phyloP scores from a whole-genome alignment of 1,139 yeast species.

The Scheffersomyces illinoinensis region DNA sequence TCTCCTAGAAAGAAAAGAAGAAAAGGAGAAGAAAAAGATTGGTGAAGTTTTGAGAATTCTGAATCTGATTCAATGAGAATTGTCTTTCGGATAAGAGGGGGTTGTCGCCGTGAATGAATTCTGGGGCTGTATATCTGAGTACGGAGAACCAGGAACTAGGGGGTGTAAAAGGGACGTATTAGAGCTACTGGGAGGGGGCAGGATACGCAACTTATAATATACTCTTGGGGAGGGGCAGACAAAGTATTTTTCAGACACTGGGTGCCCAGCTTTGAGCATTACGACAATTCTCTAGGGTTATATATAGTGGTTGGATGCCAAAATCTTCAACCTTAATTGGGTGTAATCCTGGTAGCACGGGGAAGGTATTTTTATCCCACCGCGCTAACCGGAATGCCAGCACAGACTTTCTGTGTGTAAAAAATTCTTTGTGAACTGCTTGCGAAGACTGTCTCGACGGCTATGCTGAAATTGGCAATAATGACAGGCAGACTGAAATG shows the following conservation, averaged over 20 bases:
- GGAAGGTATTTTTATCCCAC: not conserved
- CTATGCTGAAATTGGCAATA: not conserved
- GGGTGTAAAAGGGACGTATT: not conserved
- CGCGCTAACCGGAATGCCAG: not conserved
- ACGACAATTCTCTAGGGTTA: not conserved
- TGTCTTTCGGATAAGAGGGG: not conserved
- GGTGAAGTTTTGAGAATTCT: not conserved
- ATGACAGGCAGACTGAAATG: not conserved
- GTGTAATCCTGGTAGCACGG: not conserved
- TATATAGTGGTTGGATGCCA: not conserved
- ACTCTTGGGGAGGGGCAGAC: not conserved
- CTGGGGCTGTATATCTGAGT: not conserved
- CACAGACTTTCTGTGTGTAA: not conserved
- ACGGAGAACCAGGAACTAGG: not conserved
- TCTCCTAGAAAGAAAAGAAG: not conserved
- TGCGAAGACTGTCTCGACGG: not conserved
- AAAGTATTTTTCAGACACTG: not conserved
- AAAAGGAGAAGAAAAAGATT: not conserved
- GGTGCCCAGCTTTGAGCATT: not conserved
- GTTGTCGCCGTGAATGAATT: not conserved
- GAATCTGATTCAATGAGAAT: not conserved
- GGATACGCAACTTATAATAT: not conserved
- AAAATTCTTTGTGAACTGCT: not conserved
- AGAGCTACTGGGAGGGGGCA: not conserved
- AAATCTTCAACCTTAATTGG: not conserved